phyloP scores from a whole-genome alignment of 2,329 filamentous ascomycete genomes.

The Colletotrichum truncatum region DNA sequence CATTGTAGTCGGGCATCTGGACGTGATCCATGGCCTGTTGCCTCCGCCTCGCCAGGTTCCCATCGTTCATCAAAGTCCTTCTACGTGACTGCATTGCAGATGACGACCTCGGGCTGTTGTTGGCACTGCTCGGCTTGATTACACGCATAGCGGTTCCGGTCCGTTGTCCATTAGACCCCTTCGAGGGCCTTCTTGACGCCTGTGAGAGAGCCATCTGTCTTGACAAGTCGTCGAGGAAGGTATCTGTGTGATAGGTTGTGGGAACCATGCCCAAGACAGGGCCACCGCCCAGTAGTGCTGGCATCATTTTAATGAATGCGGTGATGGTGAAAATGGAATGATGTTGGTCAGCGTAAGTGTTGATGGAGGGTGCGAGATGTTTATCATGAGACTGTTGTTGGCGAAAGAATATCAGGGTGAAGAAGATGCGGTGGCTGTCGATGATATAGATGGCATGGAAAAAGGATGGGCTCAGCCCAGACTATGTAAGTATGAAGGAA shows the following conservation, averaged over 20 bases:
- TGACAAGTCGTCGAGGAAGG: constrained; percentile 60
- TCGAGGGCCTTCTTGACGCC: constrained; percentile 56
- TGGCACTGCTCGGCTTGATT: constrained; percentile 72
- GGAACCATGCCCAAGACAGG: constrained; percentile 40
- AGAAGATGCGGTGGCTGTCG: constrained; percentile 2
- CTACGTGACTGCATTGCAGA: constrained; percentile 59
- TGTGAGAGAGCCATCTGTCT: constrained; percentile 60
- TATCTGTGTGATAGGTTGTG: constrained; percentile 48
- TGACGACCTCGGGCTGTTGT: constrained; percentile 71
- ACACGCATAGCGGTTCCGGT: constrained; percentile 65
- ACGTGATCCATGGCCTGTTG: constrained; percentile 58
- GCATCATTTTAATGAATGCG: constrained; percentile 41
- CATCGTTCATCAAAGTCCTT: constrained; percentile 65
- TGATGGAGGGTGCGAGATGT: not conserved
- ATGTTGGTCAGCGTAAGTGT: not conserved
- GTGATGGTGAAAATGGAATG: not conserved
- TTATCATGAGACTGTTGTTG: no score
- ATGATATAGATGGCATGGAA: constrained; percentile 18
- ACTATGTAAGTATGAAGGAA: constrained; percentile 39
- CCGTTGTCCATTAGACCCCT: constrained; percentile 59
- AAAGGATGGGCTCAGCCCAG: constrained; percentile 32
- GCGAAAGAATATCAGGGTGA: not conserved
- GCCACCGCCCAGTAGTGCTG: constrained; percentile 44
- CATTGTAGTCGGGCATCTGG: constrained; percentile 43
- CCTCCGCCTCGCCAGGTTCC: constrained; percentile 52